Evolutionary conservation across 179 eudicot species (phyloP).

Genomic region (Actinidia arguta): DNA sequence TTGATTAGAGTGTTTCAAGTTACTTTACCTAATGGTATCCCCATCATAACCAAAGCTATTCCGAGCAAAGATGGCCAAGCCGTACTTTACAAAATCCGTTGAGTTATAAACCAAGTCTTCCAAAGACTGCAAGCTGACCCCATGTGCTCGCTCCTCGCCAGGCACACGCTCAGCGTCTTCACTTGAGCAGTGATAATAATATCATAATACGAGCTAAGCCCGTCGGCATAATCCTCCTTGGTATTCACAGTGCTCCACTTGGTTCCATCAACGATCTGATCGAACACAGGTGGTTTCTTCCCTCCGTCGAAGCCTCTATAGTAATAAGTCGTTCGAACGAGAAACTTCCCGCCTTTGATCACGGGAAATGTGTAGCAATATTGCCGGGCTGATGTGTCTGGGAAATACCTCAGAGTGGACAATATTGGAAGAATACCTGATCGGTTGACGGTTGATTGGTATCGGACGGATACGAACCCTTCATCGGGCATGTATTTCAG

Average conservation of each 20-base stretch:
- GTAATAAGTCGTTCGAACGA: slow-evolving; percentile 71
- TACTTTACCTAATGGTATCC: slow-evolving; percentile 51
- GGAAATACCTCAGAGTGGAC: slow-evolving; percentile 64
- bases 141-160: slow-evolving; percentile 58
- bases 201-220: slow-evolving; percentile 78
- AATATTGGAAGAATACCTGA: slow-evolving; percentile 49
- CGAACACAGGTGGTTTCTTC: slow-evolving; percentile 68
- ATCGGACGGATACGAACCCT: slow-evolving; percentile 52
- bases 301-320: slow-evolving; percentile 87
- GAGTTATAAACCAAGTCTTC: slow-evolving; percentile 64
- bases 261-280: slow-evolving; percentile 86
- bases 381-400: slow-evolving; percentile 51
- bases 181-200: slow-evolving; percentile 51
- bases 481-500: slow-evolving; percentile 63
- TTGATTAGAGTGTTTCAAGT: too few relatives aligned
- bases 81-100: slow-evolving; percentile 58
- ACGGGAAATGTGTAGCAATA: slow-evolving; percentile 66
- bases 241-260: slow-evolving; percentile 79
- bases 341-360: slow-evolving; percentile 50
- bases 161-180: slow-evolving; percentile 55
- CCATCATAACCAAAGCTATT: slow-evolving; percentile 54
- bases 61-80: slow-evolving; percentile 63
- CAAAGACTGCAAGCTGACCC: slow-evolving; percentile 47
- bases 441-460: slow-evolving; percentile 41
- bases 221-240: slow-evolving; percentile 58